Percentiles rank a stretch among this genome's conserved stretches.
Conservation (phyloP, 139 green algal species). For the Raphidocelis subcapitata region DNA sequence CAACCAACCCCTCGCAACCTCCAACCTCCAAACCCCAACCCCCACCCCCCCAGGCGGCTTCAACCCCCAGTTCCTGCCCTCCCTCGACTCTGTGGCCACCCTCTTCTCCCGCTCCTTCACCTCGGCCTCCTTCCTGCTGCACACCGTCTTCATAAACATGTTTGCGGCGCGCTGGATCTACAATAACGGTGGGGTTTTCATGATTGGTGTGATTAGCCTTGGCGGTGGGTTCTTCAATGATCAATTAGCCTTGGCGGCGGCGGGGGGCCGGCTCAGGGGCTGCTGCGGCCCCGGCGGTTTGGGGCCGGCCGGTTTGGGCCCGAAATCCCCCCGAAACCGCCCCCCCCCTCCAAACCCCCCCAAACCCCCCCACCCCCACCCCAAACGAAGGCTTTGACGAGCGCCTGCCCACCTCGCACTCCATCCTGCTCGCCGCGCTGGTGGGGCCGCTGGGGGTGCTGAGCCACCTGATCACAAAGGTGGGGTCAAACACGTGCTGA, state of each 20-base stretch:
- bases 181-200: conserved; percentile 35
- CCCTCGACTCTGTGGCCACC: conserved; percentile 41
- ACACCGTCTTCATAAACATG: conserved; percentile 61
- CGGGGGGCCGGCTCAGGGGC: too few relatives aligned
- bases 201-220: too few relatives aligned
- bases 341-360: not conserved
- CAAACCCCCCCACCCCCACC: too few relatives aligned
- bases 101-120: conserved; percentile 58
- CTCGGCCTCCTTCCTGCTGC: conserved; percentile 66
- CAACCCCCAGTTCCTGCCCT: conserved; percentile 68
- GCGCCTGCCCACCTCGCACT: conserved; percentile 37
- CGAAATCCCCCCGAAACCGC: too few relatives aligned
- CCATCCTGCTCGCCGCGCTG: conserved; percentile 45
- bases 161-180: conserved; percentile 54
- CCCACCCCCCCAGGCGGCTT: conserved; percentile 54
- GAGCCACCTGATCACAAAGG: conserved; percentile 45
- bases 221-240: too few relatives aligned
- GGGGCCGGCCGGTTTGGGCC: too few relatives aligned
- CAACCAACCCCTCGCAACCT: too few relatives aligned
- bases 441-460: conserved; percentile 55
- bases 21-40: too few relatives aligned
- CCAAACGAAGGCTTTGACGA: conserved; percentile 30
- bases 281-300: too few relatives aligned
- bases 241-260: too few relatives aligned
- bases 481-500: too few relatives aligned